Evolutionary conservation across 305 asterid genomes (phyloP), one percentile per base, ranked within the genome.

Genomic region (Fraxinus paxiana): DNA sequence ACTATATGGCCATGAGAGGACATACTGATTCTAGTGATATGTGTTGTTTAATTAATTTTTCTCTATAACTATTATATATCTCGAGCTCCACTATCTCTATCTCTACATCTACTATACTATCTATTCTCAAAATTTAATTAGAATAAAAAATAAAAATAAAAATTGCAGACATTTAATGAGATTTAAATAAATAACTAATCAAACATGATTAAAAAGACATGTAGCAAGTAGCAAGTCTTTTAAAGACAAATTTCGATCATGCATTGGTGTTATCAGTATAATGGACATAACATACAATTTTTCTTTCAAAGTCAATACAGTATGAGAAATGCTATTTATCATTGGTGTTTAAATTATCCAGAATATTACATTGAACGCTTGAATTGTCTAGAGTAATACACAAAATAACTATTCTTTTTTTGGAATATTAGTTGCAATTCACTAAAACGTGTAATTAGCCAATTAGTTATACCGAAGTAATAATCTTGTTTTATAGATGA

Each of bases 1-100:
- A 41, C 65, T 75, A 75, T 37, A 75, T 80, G 51, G 82, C 28
- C 51, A 41, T 41, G 75, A 67, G 24, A 54, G 26, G 26, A 9
- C 17, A 46, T 13, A 46, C 20, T 46, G 5, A 15, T 46, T 15
- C 59, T 3, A 46, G 20, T 3, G 59, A 46, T 13, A 46, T 13
- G 59, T 46, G 20, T 15, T 13, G 20, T 15, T 13, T 56, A n/a
- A 56, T 56, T 56, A 51, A n/a, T 51, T 51, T 17, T 1, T 5
- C 12, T 56, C 4, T 56, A 4, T 6, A 56, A 18, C 4, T n/a
- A 1, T 56, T 56, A n/a, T n/a, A n/a, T n/a, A 56, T 18, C 67
- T 56, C 67, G 4, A 17, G 28, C 28, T 56, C 28, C 0, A 3
- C 9, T 18, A n/a, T n/a, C n/a, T n/a, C n/a, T 26, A 56, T 17